Base-by-base conservation (phyloP, 305 asterid species). In the Solanum hybrid region DNA sequence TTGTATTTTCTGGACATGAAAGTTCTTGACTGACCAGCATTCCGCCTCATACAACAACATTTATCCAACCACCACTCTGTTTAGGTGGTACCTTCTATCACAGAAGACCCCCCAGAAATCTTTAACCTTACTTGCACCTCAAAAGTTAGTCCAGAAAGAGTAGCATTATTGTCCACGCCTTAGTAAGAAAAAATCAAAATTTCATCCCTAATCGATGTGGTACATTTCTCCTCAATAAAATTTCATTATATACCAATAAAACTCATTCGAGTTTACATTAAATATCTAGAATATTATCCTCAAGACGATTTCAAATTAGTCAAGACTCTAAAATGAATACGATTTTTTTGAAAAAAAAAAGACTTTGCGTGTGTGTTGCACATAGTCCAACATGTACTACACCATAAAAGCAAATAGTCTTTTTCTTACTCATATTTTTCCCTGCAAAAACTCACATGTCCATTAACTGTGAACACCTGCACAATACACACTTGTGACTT, bases 401-500 rank as follows among this genome's bases (percentile, higher is more conserved):
- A 78, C 86, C 86, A 80, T 80, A 12, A 79, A 29, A 84, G 40
- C 19, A 84, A 84, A 84, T 19, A 60, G 19, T 31, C 13, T 84
- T 51, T 84, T 19, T 81, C 73, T 31, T 19, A 10, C 40, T 19
- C 26, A n/a, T 45, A 15, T 40, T 37, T 81, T 84, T 51, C 10
- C 22, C 42, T 51, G 87, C 76, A 84, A 72, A 51, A 84, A 84
- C 4, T 37, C 87, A 51, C 87, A 84, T 84, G 87, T 29, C 71
- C 71, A 10, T 84, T 10, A 51, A 51, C 87, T 51, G 87, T 84
- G 87, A 84, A 84, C 87, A 84, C 75, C 73, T 84, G 75, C 87
- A 84, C 69, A 29, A 40, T 45, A 27, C 38, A 82, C 42, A 84
- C 87, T 84, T 51, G 87, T 84, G 87, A 84, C 87, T 6, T 42